These are phyloP conservation scores for Camelina sativa DNA, from an alignment of 345 rosid genomes.

Conservation along the genomic window DNA sequence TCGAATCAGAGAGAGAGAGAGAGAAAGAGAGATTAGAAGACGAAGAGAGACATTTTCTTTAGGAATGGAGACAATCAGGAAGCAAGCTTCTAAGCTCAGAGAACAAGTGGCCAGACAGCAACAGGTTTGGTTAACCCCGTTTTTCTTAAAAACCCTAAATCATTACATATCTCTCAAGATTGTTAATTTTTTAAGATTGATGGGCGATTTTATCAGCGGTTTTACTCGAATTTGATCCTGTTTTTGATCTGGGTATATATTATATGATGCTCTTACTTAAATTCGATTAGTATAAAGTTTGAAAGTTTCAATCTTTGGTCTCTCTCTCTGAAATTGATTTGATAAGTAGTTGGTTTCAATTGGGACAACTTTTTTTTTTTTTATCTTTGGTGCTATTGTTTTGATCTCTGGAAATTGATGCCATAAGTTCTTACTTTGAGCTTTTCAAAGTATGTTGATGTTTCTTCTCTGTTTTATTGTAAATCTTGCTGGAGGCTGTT, in stretches of 20 bases:
- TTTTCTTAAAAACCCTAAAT: background rate
- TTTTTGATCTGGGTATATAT: background rate
- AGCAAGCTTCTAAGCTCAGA: slow-evolving; percentile 81
- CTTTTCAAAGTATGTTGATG: slow-evolving; percentile 27
- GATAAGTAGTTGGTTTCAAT: background rate
- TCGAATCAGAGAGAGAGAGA: slow-evolving; percentile 11
- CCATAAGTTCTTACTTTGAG: background rate
- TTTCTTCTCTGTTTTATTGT: slow-evolving; percentile 23
- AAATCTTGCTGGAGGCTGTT: slow-evolving; percentile 69
- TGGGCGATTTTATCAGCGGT: background rate
- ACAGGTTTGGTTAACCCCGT: slow-evolving; percentile 43
- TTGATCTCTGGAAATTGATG: background rate
- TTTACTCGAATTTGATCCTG: background rate
- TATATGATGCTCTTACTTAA: background rate
- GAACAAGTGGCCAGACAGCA: slow-evolving; percentile 94
- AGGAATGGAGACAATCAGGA: slow-evolving; percentile 74
- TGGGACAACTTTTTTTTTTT: background rate
- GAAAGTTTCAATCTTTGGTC: slow-evolving; percentile 1
- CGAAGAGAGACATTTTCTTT: background rate
- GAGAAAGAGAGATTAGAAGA: slow-evolving; percentile 11
- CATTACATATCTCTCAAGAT: slow-evolving; percentile 1
- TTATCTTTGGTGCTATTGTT: background rate
- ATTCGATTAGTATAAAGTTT: background rate
- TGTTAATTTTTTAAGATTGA: background rate
- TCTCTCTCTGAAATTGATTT: background rate